These are phyloP conservation scores for Aspergillus luchuensis DNA, from an alignment of 2,329 filamentous ascomycete genomes.

Conservation along the genomic window DNA sequence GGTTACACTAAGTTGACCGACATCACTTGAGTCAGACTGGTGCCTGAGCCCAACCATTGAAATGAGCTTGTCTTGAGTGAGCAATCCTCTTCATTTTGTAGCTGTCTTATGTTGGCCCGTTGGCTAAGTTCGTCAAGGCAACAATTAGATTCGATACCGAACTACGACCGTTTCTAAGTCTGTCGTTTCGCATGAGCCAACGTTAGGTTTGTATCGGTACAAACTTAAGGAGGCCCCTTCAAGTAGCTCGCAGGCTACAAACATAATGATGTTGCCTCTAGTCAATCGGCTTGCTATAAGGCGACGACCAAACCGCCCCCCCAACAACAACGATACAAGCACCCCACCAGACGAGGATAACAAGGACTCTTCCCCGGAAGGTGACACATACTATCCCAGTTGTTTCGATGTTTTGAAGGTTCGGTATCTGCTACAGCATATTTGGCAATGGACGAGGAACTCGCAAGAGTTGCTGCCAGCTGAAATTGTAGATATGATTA, in stretches of 20 bases:
- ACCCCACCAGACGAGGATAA: not conserved
- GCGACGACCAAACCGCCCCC: not conserved
- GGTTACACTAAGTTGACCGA: not conserved
- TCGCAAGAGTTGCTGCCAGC: conserved; percentile 29
- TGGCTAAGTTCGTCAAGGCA: not conserved
- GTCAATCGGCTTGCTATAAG: not conserved
- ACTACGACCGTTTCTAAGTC: too few relatives aligned
- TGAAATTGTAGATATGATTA: conserved; percentile 44
- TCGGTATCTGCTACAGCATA: conserved; percentile 31
- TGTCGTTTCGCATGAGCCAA: too few relatives aligned
- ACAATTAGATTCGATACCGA: not conserved
- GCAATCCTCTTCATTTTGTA: not conserved
- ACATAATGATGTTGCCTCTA: conserved; percentile 3
- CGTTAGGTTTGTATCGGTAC: too few relatives aligned
- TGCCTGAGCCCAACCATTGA: not conserved
- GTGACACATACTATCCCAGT: conserved; percentile 28
- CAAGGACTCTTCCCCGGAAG: not conserved
- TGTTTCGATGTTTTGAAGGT: conserved; percentile 38
- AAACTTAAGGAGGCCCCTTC: too few relatives aligned
- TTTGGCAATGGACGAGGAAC: conserved; percentile 26
- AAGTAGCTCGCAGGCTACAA: not conserved
- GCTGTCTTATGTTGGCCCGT: not conserved
- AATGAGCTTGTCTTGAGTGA: not conserved
- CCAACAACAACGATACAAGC: not conserved
- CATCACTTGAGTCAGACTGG: not conserved